Percentiles rank a stretch among this genome's conserved stretches.
Evolutionary conservation across 495 filamentous ascomycete genomes (phyloP).

Genomic region (Penicillium taxi): DNA sequence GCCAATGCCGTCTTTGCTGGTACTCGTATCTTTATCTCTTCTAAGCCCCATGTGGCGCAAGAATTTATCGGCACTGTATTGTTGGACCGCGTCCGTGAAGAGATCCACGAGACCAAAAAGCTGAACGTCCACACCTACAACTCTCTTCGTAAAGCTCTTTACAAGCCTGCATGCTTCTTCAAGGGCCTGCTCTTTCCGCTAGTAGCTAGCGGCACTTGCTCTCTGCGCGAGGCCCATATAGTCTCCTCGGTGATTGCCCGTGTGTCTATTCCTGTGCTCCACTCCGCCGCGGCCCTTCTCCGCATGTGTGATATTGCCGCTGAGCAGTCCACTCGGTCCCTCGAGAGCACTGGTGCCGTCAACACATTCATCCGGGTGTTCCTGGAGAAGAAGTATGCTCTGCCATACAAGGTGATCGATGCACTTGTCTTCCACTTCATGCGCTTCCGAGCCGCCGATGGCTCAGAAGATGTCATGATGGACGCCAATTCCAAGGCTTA

Average conservation of each 20-base stretch:
- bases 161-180: slow-evolving; percentile 95
- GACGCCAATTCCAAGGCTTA: slow-evolving; percentile 40
- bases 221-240: slow-evolving; percentile 84
- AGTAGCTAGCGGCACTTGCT: slow-evolving; percentile 67
- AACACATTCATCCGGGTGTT: slow-evolving; percentile 89
- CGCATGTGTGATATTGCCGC: slow-evolving; percentile 89
- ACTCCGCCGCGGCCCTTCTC: slow-evolving; percentile 86
- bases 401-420: slow-evolving; percentile 92
- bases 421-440: slow-evolving; percentile 94
- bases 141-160: slow-evolving; percentile 81
- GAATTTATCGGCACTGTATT: slow-evolving; percentile 73
- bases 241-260: slow-evolving; percentile 73
- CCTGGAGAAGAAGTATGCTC: slow-evolving; percentile 92
- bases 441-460: slow-evolving; percentile 61
- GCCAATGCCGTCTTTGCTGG: slow-evolving; percentile 79
- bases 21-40: slow-evolving; percentile 81
- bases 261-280: slow-evolving; percentile 76
- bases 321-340: slow-evolving; percentile 65
- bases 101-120: slow-evolving; percentile 80
- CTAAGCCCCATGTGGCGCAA: slow-evolving; percentile 67
- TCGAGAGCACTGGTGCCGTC: slow-evolving; percentile 74
- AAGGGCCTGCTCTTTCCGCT: slow-evolving; percentile 93
- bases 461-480: slow-evolving; percentile 41
- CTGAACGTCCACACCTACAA: slow-evolving; percentile 94
- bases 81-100: slow-evolving; percentile 79